Evolutionary conservation across 106 monocot genomes (phyloP).

Genomic region (Acanthochlamys bracteata): DNA sequence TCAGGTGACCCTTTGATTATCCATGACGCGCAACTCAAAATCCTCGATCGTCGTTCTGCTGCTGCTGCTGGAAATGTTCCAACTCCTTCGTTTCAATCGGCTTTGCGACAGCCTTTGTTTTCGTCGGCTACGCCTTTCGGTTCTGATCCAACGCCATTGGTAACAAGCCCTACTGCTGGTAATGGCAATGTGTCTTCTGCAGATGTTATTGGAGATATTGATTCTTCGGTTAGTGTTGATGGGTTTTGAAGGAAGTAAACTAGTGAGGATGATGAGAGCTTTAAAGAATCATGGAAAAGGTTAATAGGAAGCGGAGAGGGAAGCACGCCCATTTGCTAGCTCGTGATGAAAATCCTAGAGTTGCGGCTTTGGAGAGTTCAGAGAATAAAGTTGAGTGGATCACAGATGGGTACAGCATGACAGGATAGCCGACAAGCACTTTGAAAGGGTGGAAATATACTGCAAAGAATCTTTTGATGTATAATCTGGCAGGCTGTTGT

Average conservation of each 20-base stretch:
- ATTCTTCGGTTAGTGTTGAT: slow-evolving; percentile 45
- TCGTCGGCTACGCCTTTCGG: slow-evolving; percentile 49
- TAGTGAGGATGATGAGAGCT: slow-evolving; percentile 95
- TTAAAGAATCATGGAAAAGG: slow-evolving; percentile 85
- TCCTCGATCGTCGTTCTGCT: slow-evolving; percentile 67
- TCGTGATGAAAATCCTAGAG: slow-evolving; percentile 18
- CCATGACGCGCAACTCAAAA: slow-evolving; percentile 93
- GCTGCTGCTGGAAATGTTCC: slow-evolving; percentile 6
- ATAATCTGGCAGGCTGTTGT: slow-evolving; percentile 38
- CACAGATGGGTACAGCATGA: slow-evolving; percentile 86
- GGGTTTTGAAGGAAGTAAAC: slow-evolving; percentile 75
- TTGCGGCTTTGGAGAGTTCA: no score
- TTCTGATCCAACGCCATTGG: slow-evolving; percentile 7
- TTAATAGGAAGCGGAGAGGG: slow-evolving; percentile 66
- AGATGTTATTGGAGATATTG: slow-evolving; percentile 13
- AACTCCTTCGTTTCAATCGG: slow-evolving; percentile 3
- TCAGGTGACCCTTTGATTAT: slow-evolving; percentile 71
- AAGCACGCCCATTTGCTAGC: slow-evolving; percentile 56
- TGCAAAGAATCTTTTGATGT: slow-evolving; percentile 93
- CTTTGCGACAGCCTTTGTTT: background rate
- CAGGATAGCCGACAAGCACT: slow-evolving; percentile 67
- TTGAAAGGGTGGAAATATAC: slow-evolving; percentile 76
- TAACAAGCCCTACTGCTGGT: background rate
- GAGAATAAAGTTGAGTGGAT: slow-evolving; percentile 51
- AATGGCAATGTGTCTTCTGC: background rate